These are phyloP conservation scores for Paracamarosporium sp. DNA, from an alignment of 2,329 filamentous ascomycete species.

Conservation along the genomic window DNA sequence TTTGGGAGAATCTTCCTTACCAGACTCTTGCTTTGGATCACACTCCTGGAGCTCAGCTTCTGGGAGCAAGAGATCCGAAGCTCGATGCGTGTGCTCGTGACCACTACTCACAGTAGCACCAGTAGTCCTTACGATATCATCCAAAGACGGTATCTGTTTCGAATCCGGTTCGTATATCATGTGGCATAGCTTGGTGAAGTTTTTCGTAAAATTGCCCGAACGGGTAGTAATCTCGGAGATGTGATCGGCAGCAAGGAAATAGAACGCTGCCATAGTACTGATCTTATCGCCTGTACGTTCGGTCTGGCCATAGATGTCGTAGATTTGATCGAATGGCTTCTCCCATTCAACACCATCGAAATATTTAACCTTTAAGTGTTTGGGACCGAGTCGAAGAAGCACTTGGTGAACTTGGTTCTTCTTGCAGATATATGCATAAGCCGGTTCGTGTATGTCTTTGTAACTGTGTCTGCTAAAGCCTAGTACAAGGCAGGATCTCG, in stretches of 20 bases:
- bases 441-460: not conserved
- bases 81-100: not conserved
- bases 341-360: not conserved
- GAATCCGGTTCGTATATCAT: not conserved
- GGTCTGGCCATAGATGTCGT: not conserved
- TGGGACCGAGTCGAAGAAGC: not conserved
- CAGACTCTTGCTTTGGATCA: not conserved
- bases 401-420: not conserved
- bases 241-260: conserved; percentile 6
- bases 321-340: conserved; percentile 1
- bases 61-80: not conserved
- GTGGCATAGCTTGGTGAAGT: not conserved
- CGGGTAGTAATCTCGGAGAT: not conserved
- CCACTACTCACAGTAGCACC: not conserved
- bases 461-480: not conserved
- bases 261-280: not conserved
- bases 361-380: not conserved
- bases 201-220: not conserved
- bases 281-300: not conserved
- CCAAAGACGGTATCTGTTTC: not conserved
- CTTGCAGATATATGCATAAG: conserved; percentile 7
- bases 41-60: not conserved
- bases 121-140: no score
- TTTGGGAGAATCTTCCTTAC: not conserved
- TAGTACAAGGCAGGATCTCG: not conserved